Percentiles rank a stretch among this genome's conserved stretches.
Evolutionary conservation across 768 basidiomycete species (phyloP).

Genomic region (Boletellus sp.): DNA sequence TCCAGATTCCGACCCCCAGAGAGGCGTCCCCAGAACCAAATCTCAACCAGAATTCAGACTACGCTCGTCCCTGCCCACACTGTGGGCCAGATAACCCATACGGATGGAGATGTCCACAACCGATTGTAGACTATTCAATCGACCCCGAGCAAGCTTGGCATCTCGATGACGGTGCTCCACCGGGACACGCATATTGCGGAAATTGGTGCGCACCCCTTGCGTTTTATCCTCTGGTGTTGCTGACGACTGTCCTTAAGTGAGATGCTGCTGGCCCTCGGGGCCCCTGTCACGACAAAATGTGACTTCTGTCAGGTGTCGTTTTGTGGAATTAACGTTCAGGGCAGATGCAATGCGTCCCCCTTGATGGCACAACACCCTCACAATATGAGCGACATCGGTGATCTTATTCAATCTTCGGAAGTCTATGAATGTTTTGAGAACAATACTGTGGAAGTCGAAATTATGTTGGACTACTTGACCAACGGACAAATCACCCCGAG

Average conservation of each 20-base stretch:
- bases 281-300: slow-evolving; percentile 78
- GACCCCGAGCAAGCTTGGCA: slow-evolving; percentile 76
- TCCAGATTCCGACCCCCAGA: slow-evolving; percentile 70
- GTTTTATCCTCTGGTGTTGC: neutral
- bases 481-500: slow-evolving; percentile 58
- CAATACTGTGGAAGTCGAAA: slow-evolving; percentile 78
- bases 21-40: slow-evolving; percentile 76
- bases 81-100: slow-evolving; percentile 65
- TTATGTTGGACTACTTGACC: slow-evolving; percentile 77
- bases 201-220: slow-evolving; percentile 57
- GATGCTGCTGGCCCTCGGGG: slow-evolving; percentile 64
- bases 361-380: slow-evolving; percentile 64
- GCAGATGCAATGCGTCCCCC: slow-evolving; percentile 62
- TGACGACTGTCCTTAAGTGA: slow-evolving; percentile 45
- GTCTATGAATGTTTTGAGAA: slow-evolving; percentile 77
- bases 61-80: slow-evolving; percentile 77
- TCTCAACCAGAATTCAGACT: slow-evolving; percentile 59
- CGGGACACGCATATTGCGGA: slow-evolving; percentile 77
- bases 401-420: slow-evolving; percentile 72
- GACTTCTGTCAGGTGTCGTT: slow-evolving; percentile 81
- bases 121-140: slow-evolving; percentile 65
- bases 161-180: slow-evolving; percentile 71
- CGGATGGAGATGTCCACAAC: slow-evolving; percentile 80
- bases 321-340: slow-evolving; percentile 76
- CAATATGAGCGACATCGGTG: slow-evolving; percentile 61